phyloP scores from a whole-genome alignment of 2,329 filamentous ascomycete species.

The Cytospora leucostoma region DNA sequence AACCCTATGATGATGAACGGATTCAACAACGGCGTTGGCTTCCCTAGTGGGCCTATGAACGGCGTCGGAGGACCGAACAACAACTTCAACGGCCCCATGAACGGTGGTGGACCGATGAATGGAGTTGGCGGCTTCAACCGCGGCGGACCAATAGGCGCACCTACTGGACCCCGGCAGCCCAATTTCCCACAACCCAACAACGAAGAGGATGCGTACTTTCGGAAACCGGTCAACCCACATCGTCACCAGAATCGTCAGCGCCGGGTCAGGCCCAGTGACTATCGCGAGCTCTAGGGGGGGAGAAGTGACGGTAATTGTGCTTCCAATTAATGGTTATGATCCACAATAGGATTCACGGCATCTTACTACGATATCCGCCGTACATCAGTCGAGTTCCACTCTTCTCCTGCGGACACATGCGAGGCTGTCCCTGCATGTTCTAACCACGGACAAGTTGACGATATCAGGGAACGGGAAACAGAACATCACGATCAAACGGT shows the following conservation, averaged over 20 bases:
- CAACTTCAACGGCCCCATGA: constrained; percentile 35
- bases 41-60: constrained; percentile 33
- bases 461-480: not conserved
- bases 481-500: not conserved
- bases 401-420: not conserved
- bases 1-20: constrained; percentile 37
- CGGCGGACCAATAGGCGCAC: constrained; percentile 21
- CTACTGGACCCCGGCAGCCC: constrained; percentile 26
- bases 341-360: constrained; percentile 8
- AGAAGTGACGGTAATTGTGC: constrained; percentile 6
- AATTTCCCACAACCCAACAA: constrained; percentile 33
- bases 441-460: not conserved
- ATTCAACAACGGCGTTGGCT: constrained; percentile 36
- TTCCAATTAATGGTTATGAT: constrained; percentile 10
- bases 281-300: constrained; percentile 68
- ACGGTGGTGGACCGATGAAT: constrained; percentile 36
- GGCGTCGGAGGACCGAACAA: constrained; percentile 13
- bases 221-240: constrained; percentile 93
- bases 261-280: constrained; percentile 84
- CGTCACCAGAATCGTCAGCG: constrained; percentile 81
- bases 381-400: not conserved
- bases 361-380: not conserved
- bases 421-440: not conserved
- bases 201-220: constrained; percentile 90
- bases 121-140: constrained; percentile 34